Conservation (phyloP, 202 grass and related monocot species). For the Dendrocalamus latiflorus region DNA sequence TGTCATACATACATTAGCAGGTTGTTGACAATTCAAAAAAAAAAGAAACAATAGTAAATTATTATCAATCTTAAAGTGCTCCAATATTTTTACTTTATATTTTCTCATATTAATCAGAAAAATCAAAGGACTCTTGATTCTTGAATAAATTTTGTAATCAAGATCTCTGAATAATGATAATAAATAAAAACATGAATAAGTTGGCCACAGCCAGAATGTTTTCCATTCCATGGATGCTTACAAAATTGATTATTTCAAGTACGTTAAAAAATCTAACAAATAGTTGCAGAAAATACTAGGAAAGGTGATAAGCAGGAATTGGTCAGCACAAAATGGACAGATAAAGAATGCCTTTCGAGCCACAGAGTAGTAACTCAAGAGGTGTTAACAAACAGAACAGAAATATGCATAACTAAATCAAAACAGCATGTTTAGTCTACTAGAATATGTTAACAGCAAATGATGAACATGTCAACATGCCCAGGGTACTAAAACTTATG, state of each 20-base stretch:
- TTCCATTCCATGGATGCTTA: too few relatives aligned
- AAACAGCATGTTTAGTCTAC: neutral
- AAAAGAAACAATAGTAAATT: neutral
- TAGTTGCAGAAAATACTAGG: neutral
- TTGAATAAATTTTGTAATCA: too few relatives aligned
- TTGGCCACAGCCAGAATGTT: too few relatives aligned
- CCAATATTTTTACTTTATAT: neutral
- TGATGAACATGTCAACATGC: neutral
- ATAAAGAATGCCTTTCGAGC: neutral
- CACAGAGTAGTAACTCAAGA: neutral
- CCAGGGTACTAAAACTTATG: neutral
- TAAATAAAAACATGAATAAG: too few relatives aligned
- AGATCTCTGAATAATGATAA: too few relatives aligned
- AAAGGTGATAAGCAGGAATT: conserved; percentile 3
- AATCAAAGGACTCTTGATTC: too few relatives aligned
- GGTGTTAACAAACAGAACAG: neutral
- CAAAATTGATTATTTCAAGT: neutral
- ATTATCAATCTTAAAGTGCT: neutral
- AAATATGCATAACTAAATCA: neutral
- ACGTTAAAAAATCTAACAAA: conserved; percentile 3
- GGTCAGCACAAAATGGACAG: neutral
- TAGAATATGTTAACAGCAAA: conserved; percentile 7
- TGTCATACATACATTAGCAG: neutral
- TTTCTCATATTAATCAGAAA: too few relatives aligned
- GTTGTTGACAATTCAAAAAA: neutral